Evolutionary conservation across 495 filamentous ascomycete genomes (phyloP).

Genomic region (Penicillium egyptiacum): DNA sequence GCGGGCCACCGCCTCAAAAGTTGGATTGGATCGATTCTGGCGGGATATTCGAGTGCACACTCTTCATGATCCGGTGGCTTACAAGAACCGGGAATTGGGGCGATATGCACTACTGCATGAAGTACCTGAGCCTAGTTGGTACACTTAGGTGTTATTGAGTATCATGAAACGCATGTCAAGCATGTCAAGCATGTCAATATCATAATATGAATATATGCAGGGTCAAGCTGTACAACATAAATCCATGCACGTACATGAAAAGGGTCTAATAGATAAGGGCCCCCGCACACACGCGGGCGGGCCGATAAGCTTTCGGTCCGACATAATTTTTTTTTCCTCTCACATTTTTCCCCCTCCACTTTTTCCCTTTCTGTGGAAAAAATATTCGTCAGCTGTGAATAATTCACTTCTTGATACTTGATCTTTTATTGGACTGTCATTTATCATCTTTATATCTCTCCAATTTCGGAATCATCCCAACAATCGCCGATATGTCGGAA

Average conservation of each 20-base stretch:
- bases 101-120: slow-evolving; percentile 52
- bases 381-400: background rate
- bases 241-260: background rate
- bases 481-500: slow-evolving; percentile 59
- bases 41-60: slow-evolving; percentile 60
- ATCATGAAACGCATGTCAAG: background rate
- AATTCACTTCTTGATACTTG: background rate
- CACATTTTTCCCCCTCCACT: background rate
- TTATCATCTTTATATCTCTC: slow-evolving; percentile 7
- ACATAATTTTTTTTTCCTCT: background rate
- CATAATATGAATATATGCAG: background rate
- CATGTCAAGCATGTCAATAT: background rate
- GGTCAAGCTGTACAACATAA: background rate
- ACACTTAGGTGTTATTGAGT: slow-evolving; percentile 41
- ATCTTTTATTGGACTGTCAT: background rate
- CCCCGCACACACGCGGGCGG: slow-evolving; percentile 3
- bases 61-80: slow-evolving; percentile 62
- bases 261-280: background rate
- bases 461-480: background rate
- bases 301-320: slow-evolving; percentile 1
- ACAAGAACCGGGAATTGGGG: slow-evolving; percentile 60
- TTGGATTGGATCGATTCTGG: slow-evolving; percentile 61
- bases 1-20: slow-evolving; percentile 51
- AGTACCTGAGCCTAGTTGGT: slow-evolving; percentile 57
- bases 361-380: background rate